Evolutionary conservation across 2,329 filamentous ascomycete species (phyloP).

Genomic region (Colletotrichum shisoi): DNA sequence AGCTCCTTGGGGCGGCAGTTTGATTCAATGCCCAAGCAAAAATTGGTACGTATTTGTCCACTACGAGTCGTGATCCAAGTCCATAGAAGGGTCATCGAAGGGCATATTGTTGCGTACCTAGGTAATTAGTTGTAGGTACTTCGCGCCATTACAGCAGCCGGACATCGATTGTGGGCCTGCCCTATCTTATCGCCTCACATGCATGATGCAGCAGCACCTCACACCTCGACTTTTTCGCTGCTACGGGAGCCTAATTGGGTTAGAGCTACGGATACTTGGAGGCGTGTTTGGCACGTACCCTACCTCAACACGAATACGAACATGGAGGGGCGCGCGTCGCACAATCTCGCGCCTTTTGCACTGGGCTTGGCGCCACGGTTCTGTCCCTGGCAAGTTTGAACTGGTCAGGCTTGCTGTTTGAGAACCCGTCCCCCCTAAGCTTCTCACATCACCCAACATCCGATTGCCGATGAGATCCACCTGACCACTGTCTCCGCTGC

Average conservation of each 20-base stretch:
- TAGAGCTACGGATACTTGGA: neutral
- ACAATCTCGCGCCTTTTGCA: constrained; percentile 1
- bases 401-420: constrained; percentile 1
- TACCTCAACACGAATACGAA: constrained; percentile 37
- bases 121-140: no score
- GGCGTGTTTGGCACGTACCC: constrained; percentile 9
- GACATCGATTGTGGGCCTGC: neutral
- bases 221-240: constrained; percentile 28
- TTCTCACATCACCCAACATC: constrained; percentile 12
- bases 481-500: constrained; percentile 23
- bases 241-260: constrained; percentile 3
- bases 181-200: constrained; percentile 26
- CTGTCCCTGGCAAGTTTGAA: neutral
- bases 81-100: neutral
- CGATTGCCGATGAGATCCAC: constrained; percentile 37
- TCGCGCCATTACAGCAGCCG: no score
- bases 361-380: constrained; percentile 7
- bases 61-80: no score
- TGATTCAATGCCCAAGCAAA: neutral
- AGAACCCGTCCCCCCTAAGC: constrained; percentile 7
- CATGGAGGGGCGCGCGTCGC: constrained; percentile 20
- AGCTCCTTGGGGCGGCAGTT: constrained; percentile 12
- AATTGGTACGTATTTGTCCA: neutral
- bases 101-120: neutral
- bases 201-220: constrained; percentile 14